Percentiles rank a stretch among this genome's conserved stretches.
Conservation (phyloP, 768 basidiomycete species). For the Chalciporus sphaerocephalus region DNA sequence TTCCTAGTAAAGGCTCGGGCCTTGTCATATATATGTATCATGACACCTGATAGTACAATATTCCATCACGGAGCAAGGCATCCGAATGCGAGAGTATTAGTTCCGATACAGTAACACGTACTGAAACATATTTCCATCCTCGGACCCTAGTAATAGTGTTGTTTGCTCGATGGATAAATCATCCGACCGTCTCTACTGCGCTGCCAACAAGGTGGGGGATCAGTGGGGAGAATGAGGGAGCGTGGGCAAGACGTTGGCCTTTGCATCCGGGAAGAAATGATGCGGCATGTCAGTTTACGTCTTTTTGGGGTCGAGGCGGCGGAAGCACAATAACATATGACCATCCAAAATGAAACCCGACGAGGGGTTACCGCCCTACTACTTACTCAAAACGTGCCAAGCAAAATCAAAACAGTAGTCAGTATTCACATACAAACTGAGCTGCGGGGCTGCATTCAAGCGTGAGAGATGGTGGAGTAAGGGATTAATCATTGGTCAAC, state of each 20-base stretch:
- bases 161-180: conserved; percentile 1
- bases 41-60: conserved; percentile 8
- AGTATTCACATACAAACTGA: conserved; percentile 10
- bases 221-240: neutral
- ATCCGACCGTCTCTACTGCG: neutral
- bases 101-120: conserved; percentile 13
- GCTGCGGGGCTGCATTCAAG: conserved; percentile 2
- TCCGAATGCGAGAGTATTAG: conserved; percentile 5
- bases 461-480: conserved; percentile 3
- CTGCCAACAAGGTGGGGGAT: neutral
- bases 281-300: conserved; percentile 27
- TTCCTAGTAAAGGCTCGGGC: conserved; percentile 12
- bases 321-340: conserved; percentile 5
- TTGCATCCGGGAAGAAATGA: conserved; percentile 15
- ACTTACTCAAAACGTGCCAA: conserved; percentile 10
- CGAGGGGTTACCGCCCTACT: conserved; percentile 3
- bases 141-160: conserved; percentile 9
- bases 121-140: conserved; percentile 1
- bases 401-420: conserved; percentile 6
- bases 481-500: conserved; percentile 4
- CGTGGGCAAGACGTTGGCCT: conserved; percentile 16
- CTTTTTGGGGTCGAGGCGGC: conserved; percentile 12
- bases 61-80: conserved; percentile 22
- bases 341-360: conserved; percentile 9
- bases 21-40: conserved; percentile 14